phyloP scores from a whole-genome alignment of 768 basidiomycete species.

The Leccinum ochraceum region DNA sequence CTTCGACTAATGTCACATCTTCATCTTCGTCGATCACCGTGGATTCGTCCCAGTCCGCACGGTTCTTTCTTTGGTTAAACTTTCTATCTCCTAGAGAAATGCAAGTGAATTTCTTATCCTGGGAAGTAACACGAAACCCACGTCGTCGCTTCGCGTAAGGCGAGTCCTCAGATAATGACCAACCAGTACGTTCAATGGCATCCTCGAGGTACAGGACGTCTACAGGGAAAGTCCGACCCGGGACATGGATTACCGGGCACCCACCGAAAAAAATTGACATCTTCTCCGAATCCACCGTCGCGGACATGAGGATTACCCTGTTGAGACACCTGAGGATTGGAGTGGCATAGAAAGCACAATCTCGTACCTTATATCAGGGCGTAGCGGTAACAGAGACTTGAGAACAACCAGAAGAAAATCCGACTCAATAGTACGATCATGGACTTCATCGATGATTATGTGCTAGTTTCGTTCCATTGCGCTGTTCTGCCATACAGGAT shows the following conservation, averaged over 20 bases:
- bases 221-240: conserved; percentile 95
- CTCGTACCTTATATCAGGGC: conserved; percentile 80
- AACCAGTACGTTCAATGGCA: conserved; percentile 77
- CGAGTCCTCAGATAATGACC: conserved; percentile 78
- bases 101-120: background rate
- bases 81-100: conserved; percentile 56
- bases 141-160: conserved; percentile 70
- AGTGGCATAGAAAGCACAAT: background rate
- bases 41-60: conserved; percentile 82
- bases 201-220: conserved; percentile 89
- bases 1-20: conserved; percentile 45
- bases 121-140: conserved; percentile 36
- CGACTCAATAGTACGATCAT: conserved; percentile 95
- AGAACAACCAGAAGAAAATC: conserved; percentile 96
- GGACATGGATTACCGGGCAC: conserved; percentile 82
- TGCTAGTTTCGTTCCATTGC: conserved; percentile 51
- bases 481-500: background rate
- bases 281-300: conserved; percentile 91
- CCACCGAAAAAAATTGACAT: conserved; percentile 90
- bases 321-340: conserved; percentile 8
- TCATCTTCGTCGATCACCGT: conserved; percentile 60
- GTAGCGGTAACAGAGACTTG: conserved; percentile 73
- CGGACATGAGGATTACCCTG: conserved; percentile 95
- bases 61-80: conserved; percentile 59
- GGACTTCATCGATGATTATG: conserved; percentile 96